Percentiles rank a stretch among this genome's conserved stretches.
Conservation (phyloP, 2,329 filamentous ascomycete species). For the Mollisiaceae sp. region DNA sequence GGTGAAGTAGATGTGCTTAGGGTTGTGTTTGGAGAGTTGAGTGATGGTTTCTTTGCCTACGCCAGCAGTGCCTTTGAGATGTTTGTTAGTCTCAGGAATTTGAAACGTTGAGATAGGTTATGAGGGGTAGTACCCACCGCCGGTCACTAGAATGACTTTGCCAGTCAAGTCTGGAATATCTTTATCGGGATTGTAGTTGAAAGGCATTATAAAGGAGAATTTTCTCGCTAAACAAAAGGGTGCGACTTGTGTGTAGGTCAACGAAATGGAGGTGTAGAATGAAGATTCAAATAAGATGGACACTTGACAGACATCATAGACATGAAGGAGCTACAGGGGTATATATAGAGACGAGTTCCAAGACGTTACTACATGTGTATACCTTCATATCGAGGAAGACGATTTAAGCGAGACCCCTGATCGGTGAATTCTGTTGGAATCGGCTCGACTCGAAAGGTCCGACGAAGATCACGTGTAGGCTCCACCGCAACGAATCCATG, state of each 20-base stretch:
- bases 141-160: background rate
- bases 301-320: too few species aligned
- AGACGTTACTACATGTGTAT: too few species aligned
- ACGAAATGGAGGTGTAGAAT: too few species aligned
- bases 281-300: too few species aligned
- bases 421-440: too few species aligned
- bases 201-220: background rate
- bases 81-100: background rate
- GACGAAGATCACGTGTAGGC: too few species aligned
- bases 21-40: constrained; percentile 48
- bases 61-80: constrained; percentile 43
- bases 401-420: too few species aligned
- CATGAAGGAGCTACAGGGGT: too few species aligned
- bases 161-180: background rate
- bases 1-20: constrained; percentile 46
- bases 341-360: too few species aligned
- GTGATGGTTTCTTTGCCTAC: constrained; percentile 51
- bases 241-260: background rate
- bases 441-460: too few species aligned
- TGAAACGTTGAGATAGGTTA: background rate
- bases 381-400: too few species aligned
- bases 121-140: background rate
- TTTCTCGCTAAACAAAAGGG: background rate
- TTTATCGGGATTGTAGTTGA: constrained; percentile 1
- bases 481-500: too few species aligned